Conservation (phyloP, 257 asterid genomes). For the Cinchona pubescens region DNA sequence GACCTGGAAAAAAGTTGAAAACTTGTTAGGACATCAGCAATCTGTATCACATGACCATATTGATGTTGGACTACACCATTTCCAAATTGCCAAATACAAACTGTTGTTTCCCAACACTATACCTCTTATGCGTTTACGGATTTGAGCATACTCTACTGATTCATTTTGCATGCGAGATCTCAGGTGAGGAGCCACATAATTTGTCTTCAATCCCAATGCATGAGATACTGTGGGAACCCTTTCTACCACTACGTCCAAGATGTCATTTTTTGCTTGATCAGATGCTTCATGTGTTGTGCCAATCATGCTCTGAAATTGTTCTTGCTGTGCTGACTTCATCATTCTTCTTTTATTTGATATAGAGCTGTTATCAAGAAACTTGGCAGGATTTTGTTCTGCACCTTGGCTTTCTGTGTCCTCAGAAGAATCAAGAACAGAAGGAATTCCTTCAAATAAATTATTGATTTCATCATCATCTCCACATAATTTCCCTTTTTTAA, state of each 20-base stretch:
- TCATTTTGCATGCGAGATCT: conserved; percentile 52
- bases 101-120: conserved; percentile 13
- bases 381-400: conserved; percentile 16
- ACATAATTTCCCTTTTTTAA: conserved; percentile 53
- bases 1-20: conserved; percentile 50
- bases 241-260: conserved; percentile 23
- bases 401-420: conserved; percentile 22
- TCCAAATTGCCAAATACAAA: conserved; percentile 9
- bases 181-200: conserved; percentile 70
- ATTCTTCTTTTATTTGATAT: conserved; percentile 11
- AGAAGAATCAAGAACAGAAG: conserved; percentile 33
- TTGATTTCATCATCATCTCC: conserved; percentile 52
- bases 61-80: not conserved
- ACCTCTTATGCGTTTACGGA: conserved; percentile 73
- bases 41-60: conserved; percentile 14
- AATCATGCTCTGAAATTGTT: conserved; percentile 19
- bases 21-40: conserved; percentile 12
- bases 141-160: conserved; percentile 66
- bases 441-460: conserved; percentile 45
- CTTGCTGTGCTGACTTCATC: conserved; percentile 25
- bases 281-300: conserved; percentile 24
- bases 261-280: conserved; percentile 21
- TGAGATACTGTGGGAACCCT: conserved; percentile 24
- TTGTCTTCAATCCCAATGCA: conserved; percentile 25
- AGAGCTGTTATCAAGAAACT: conserved; percentile 16